Base-by-base conservation (phyloP, 2,329 filamentous ascomycete genomes). In the Pestalotiopsis sp. region DNA sequence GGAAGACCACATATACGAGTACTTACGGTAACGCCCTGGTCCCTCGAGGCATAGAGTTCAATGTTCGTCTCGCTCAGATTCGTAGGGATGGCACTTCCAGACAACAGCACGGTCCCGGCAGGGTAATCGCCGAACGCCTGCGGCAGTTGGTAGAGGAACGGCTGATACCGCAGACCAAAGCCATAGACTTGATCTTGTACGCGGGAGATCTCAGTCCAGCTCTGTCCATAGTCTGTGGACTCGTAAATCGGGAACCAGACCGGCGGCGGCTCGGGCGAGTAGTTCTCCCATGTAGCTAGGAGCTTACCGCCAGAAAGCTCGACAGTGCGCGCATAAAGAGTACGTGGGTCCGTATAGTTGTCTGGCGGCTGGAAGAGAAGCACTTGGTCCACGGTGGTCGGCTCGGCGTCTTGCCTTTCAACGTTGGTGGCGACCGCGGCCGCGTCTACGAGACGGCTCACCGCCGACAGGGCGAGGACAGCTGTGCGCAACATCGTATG, bases 81-180 rank as follows among this genome's bases (percentile, higher is more conserved):
- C 6, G 81, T 82, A 0, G 87, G 87, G 59, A 90, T 90, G 36
- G 87, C 87, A 70, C 86, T 90, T 1, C 89, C 90, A 0, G 90
- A 84, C 7, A 86, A 78, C 11, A 93, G 82, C 23, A 94, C 80
- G 0, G 91, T 93, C 2, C 91, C 92, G 4, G 85, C 85, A 1
- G 84, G 79, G 74, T 85, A 92, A 1, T 83, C 81, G 20, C 86
- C 91, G 64, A 93, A 82, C 3, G 80, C 77, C 57, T 86, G 80
- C 0, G 89, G 86, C 3, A 93, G 84, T 71, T 89, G 84, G 73
- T 91, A 92, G 14, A 93, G 81, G 77, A 88, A 87, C 0, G 92
- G 92, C 74, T 93, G 92, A 74, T 92, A 92, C 38, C 90, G 85
- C 67, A 92, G 77, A 23, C 91, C 91, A 81, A 87, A 89, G 57